These are phyloP conservation scores for Urochloa ruziziensis DNA, from an alignment of 176 grass and related monocot genomes.

Conservation along the genomic window DNA sequence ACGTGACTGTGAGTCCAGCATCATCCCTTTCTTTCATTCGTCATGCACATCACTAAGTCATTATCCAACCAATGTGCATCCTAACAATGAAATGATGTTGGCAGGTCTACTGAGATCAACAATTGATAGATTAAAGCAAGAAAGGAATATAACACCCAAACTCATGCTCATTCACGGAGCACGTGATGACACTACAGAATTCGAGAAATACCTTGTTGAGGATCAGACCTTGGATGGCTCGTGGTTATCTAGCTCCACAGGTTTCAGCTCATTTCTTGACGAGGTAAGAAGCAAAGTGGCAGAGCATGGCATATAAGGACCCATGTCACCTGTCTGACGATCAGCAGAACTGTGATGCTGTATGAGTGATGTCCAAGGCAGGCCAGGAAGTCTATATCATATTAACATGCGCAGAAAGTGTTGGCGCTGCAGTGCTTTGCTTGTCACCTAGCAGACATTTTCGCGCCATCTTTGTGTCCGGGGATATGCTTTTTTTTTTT, in stretches of 20 bases:
- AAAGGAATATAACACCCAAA: conserved; percentile 77
- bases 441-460: neutral
- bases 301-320: conserved; percentile 19
- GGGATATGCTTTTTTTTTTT: neutral
- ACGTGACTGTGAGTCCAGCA: conserved; percentile 65
- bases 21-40: neutral
- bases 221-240: conserved; percentile 62
- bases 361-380: neutral
- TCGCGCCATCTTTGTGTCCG: neutral
- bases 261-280: conserved; percentile 54
- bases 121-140: conserved; percentile 75
- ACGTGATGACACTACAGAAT: conserved; percentile 59
- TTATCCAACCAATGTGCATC: neutral
- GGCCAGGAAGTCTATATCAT: neutral
- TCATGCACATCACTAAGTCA: neutral
- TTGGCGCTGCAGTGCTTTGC: neutral
- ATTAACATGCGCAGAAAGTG: neutral
- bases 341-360: neutral
- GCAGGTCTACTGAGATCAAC: conserved; percentile 71
- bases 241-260: conserved; percentile 16
- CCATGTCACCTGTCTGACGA: neutral
- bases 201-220: conserved; percentile 84
- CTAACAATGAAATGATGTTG: conserved; percentile 16
- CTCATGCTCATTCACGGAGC: conserved; percentile 72
- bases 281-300: conserved; percentile 41